Evolutionary conservation across 768 basidiomycete genomes (phyloP), one percentile per base, ranked within the genome.

Genomic region (Leucocoprinus leucothites): DNA sequence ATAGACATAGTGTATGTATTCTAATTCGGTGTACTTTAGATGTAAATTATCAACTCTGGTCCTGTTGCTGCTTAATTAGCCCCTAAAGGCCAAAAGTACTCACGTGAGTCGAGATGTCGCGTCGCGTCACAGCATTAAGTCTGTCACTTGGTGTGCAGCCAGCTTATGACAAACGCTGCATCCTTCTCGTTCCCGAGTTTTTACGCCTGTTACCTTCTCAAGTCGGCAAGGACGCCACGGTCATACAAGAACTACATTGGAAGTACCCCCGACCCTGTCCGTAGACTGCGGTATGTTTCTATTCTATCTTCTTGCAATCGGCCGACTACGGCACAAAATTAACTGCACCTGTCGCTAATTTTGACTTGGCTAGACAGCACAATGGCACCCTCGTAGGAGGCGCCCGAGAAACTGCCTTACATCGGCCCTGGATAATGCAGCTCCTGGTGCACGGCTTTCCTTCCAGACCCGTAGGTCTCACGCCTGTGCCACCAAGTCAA

Each of bases 401-500:
- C 16, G 91, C 89, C 9, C 76, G 73, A 68, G 87, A 81, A 67
- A 92, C 90, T 0, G 70, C 69, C 42, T 60, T 71, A 22, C 78
- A 79, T 44, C 67, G 87, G 22, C 87, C 87, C 40, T 92, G 89
- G 90, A 77, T 82, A 9, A 91, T 94, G 89, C 84, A 87, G 56
- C 86, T 92, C 85, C 85, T 92, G 35, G 85, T 92, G 1, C 79
- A 89, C 64, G 91, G 91, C 3, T 92, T 94, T 61, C 89, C 90
- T 0, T 89, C 86, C 53, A 84, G 82, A 65, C 67, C 79, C 42
- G 78, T 77, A 57, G 38, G 69, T 56, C 42, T n/a, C 49, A 51
- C 49, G 21, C 18, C 43, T 28, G 9, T 9, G 42, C 26, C 21
- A 44, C 44, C 25, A 3, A 9, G 21, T 34, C 36, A 36, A 31